These are phyloP conservation scores for Cryphonectria parasitica DNA, from an alignment of 2,329 filamentous ascomycete species.

Conservation along the genomic window DNA sequence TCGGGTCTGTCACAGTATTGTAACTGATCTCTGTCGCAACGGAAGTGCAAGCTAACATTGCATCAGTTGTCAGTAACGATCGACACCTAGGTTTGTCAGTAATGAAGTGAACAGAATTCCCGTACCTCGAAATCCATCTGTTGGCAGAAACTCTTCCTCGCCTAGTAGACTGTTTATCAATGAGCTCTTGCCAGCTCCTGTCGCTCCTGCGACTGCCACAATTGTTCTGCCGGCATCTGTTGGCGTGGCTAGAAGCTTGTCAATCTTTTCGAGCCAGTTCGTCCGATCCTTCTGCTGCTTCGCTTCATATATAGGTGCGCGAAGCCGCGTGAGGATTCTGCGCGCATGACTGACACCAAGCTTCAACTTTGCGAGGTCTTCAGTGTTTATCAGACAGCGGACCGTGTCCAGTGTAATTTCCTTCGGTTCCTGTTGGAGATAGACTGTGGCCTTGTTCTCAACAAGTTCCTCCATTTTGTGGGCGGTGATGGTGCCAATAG, in stretches of 20 bases:
- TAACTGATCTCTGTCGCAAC: conserved; percentile 62
- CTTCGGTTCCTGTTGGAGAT: background rate
- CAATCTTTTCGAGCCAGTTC: conserved; percentile 38
- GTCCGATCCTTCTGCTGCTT: conserved; percentile 28
- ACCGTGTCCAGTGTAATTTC: conserved; percentile 12
- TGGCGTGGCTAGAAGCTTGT: conserved; percentile 44
- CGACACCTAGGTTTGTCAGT: background rate
- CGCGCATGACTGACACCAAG: background rate
- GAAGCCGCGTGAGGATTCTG: conserved; percentile 7
- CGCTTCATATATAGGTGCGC: conserved; percentile 21
- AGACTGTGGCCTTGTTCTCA: background rate
- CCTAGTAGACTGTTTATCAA: conserved; percentile 67
- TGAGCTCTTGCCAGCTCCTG: conserved; percentile 65
- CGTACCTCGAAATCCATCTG: conserved; percentile 51
- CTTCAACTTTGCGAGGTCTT: conserved; percentile 16
- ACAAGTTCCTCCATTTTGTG: background rate
- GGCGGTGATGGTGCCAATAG: no score
- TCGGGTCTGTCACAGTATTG: conserved; percentile 48
- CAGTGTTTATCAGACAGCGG: background rate
- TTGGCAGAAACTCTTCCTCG: conserved; percentile 54
- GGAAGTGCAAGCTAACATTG: conserved; percentile 65
- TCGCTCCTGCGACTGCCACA: conserved; percentile 64
- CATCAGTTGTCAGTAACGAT: conserved; percentile 42
- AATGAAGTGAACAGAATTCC: no score
- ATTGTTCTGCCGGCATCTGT: conserved; percentile 44